phyloP scores from a whole-genome alignment of 306 rosid genomes.

The Medicago lupulina region DNA sequence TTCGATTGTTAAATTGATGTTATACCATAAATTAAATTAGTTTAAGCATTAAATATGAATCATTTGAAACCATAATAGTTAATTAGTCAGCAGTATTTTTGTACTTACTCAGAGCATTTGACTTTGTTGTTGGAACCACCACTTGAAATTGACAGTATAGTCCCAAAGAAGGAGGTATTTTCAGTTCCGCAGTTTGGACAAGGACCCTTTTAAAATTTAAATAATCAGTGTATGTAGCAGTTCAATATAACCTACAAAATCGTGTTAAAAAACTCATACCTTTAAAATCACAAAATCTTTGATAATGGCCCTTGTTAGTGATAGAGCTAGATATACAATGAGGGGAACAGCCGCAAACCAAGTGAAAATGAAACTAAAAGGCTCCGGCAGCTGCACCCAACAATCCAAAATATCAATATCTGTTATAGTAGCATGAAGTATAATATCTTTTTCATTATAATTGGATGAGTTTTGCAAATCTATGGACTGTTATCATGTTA shows the following conservation, averaged over 20 bases:
- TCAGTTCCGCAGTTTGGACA: constrained; percentile 97
- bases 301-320: constrained; percentile 72
- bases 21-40: constrained; percentile 20
- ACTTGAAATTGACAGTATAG: constrained; percentile 77
- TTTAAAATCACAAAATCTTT: constrained; percentile 85
- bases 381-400: constrained; percentile 88
- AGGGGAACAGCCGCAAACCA: constrained; percentile 99
- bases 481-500: not conserved
- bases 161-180: constrained; percentile 88
- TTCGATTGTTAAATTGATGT: constrained; percentile 7
- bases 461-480: not conserved
- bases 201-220: constrained; percentile 61
- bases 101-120: constrained; percentile 78
- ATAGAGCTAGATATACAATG: constrained; percentile 74
- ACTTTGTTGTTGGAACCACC: constrained; percentile 76
- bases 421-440: constrained; percentile 28
- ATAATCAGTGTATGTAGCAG: constrained; percentile 18
- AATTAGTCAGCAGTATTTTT: not conserved
- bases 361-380: constrained; percentile 89
- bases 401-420: constrained; percentile 31
- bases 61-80: constrained; percentile 9
- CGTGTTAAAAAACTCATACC: constrained; percentile 52
- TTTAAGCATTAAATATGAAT: constrained; percentile 28
- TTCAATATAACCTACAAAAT: not conserved
- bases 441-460: not conserved